Percentiles rank a stretch among this genome's conserved stretches.
Evolutionary conservation across 2,329 filamentous ascomycete genomes (phyloP).

Genomic region (Dactylellina sp.): DNA sequence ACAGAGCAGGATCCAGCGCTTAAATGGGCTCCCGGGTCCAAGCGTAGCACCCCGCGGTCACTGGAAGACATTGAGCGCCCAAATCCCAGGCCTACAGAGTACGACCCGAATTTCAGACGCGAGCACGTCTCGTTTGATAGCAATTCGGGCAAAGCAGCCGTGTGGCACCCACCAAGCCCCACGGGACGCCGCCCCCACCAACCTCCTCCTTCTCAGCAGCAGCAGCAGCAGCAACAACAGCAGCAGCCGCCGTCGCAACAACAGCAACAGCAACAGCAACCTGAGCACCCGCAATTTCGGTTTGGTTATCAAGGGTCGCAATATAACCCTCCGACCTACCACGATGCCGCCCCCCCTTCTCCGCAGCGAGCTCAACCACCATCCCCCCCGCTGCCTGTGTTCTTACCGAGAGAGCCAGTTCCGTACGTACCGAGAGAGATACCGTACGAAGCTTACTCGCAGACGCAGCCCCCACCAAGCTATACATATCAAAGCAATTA

Average conservation of each 20-base stretch:
- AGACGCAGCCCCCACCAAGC: conserved; percentile 60
- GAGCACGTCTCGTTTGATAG: conserved; percentile 50
- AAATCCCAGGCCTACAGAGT: conserved; percentile 51
- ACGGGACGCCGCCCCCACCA: no score
- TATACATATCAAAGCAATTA: conserved; percentile 58
- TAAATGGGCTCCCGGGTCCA: conserved; percentile 58
- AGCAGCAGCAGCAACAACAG: conserved; percentile 62
- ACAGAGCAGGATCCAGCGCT: conserved; percentile 59
- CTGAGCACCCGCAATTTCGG: conserved; percentile 47
- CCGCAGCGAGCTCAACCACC: not conserved
- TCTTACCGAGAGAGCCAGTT: conserved; percentile 48
- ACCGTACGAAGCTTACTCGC: conserved; percentile 57
- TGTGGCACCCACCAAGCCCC: conserved; percentile 56
- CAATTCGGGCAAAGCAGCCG: conserved; percentile 50
- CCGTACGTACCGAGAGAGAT: conserved; percentile 52
- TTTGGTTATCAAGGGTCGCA: no score
- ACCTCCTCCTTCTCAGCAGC: conserved; percentile 62
- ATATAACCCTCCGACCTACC: conserved; percentile 55
- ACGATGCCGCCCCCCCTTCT: no score
- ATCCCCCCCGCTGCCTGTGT: conserved; percentile 31
- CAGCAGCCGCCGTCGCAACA: conserved; percentile 56
- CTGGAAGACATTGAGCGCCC: conserved; percentile 38
- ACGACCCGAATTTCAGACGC: conserved; percentile 52
- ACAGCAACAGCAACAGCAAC: conserved; percentile 59
- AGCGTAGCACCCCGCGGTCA: conserved; percentile 64